Conservation (phyloP, 75 land plant genomes). For the Pinus tabuliformis region DNA sequence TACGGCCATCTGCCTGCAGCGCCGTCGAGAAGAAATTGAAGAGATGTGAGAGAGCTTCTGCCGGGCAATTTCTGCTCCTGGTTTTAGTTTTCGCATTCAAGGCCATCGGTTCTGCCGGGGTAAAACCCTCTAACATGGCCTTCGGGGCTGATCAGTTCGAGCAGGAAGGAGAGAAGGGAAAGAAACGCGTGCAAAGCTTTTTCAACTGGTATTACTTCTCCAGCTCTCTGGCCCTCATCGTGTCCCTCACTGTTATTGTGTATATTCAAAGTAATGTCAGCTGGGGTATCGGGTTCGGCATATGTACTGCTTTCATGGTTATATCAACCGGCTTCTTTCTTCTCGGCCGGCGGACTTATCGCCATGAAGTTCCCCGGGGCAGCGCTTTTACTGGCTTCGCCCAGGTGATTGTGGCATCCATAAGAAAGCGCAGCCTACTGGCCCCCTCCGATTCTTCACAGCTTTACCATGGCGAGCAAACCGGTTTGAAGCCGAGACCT, state of each 20-base stretch:
- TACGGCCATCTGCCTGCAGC: constrained; percentile 5
- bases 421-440: constrained; percentile 4
- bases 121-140: not conserved
- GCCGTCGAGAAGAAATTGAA: not conserved
- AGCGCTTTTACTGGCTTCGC: constrained; percentile 19
- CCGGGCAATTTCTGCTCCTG: not conserved
- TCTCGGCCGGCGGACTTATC: not conserved
- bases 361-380: constrained; percentile 4
- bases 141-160: constrained; percentile 13
- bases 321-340: not conserved
- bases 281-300: constrained; percentile 26
- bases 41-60: not conserved
- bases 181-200: constrained; percentile 9
- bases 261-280: constrained; percentile 26
- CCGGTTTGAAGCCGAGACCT: not conserved
- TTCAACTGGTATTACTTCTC: constrained; percentile 19
- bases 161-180: not conserved
- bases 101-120: constrained; percentile 4
- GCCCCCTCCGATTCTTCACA: not conserved
- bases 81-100: not conserved
- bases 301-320: not conserved
- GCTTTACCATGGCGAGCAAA: not conserved
- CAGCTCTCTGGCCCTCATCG: not conserved
- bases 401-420: constrained; percentile 14
- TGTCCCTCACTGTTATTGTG: constrained; percentile 9